Evolutionary conservation across 2,329 filamentous ascomycete species (phyloP).

Genomic region (Curvularia spicifera): DNA sequence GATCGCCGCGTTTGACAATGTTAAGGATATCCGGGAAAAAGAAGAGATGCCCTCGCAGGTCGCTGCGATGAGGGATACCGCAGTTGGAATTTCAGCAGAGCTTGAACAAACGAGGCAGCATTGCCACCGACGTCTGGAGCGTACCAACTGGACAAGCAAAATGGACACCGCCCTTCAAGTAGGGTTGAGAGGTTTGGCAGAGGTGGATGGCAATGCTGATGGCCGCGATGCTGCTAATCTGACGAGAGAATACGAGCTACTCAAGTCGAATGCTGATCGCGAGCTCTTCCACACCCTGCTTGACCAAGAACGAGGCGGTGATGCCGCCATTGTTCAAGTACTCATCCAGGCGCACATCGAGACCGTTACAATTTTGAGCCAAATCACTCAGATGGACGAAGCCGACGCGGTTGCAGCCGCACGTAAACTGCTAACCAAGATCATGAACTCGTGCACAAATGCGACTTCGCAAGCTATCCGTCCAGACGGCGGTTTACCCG

Average conservation of each 20-base stretch:
- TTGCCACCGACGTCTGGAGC: slow-evolving; percentile 81
- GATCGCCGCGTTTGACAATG: slow-evolving; percentile 87
- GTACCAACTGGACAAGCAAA: slow-evolving; percentile 83
- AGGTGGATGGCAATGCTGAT: slow-evolving; percentile 69
- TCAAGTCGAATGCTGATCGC: slow-evolving; percentile 81
- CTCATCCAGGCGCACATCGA: slow-evolving; percentile 92
- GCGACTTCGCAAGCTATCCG: slow-evolving; percentile 86
- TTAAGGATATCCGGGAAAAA: slow-evolving; percentile 74
- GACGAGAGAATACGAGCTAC: slow-evolving; percentile 80
- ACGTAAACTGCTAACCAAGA: slow-evolving; percentile 74
- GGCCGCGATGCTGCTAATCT: slow-evolving; percentile 73
- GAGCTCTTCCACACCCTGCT: slow-evolving; percentile 78
- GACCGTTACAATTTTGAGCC: slow-evolving; percentile 80
- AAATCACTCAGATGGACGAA: slow-evolving; percentile 82
- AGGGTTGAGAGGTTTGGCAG: slow-evolving; percentile 77
- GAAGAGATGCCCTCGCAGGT: slow-evolving; percentile 67
- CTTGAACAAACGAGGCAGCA: slow-evolving; percentile 90
- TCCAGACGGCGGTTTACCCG: slow-evolving; percentile 74
- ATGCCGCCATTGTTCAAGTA: slow-evolving; percentile 78
- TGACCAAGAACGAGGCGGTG: slow-evolving; percentile 82
- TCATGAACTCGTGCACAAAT: slow-evolving; percentile 77
- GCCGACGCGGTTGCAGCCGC: slow-evolving; percentile 82
- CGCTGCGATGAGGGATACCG: slow-evolving; percentile 80
- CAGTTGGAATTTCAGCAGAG: slow-evolving; percentile 85
- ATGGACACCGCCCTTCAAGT: slow-evolving; percentile 89